Evolutionary conservation across 192 early-diverging fungal genomes (phyloP), one percentile per base, ranked within the genome.

Genomic region (Umbelopsis vinacea): DNA sequence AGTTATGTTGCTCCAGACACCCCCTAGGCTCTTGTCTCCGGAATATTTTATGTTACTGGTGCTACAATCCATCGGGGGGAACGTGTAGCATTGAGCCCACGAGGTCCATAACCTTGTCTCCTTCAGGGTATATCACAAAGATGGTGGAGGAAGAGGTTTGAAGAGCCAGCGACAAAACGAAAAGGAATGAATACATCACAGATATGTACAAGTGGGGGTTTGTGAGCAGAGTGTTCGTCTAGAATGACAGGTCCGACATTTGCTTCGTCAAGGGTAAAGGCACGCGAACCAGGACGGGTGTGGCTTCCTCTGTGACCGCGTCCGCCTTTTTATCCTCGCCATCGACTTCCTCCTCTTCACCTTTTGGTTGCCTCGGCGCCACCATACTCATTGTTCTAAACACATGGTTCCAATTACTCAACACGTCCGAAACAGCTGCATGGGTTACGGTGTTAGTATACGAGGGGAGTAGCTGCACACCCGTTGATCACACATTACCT

Each of bases 321-420:
- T 35, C 33, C 29, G 2, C 14, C 33, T 14, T 17, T 35, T 63
- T 17, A 37, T 63, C 57, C 0, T 22, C 33, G 3, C 4, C 14
- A 12, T 17, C 33, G 1, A 7, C 12, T 2, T 63, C 57, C 33
- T 63, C 33, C 0, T 63, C 57, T 6, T 63, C 57, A 19, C 14
- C 33, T 37, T 63, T 26, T 4, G 17, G 29, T 37, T 37, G 57
- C 15, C 57, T 63, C 19, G 57, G 57, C 12, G 57, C 26, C 4
- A 63, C 57, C 57, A 63, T 63, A 9, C 69, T 70, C 69, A 70
- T 52, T n/a, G 53, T 43, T 40, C 69, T 52, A 38, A 70, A 70
- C 2, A 70, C 69, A 54, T 70, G 69, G 26, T 54, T 70, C 69
- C 69, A 70, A 17, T 70, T 70, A 52, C 69, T 70, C 9, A 70